Percentiles rank a stretch among this genome's conserved stretches.
These are phyloP conservation scores for Mycena citricolor DNA, from an alignment of 1,284 basidiomycete species.

Conservation along the genomic window DNA sequence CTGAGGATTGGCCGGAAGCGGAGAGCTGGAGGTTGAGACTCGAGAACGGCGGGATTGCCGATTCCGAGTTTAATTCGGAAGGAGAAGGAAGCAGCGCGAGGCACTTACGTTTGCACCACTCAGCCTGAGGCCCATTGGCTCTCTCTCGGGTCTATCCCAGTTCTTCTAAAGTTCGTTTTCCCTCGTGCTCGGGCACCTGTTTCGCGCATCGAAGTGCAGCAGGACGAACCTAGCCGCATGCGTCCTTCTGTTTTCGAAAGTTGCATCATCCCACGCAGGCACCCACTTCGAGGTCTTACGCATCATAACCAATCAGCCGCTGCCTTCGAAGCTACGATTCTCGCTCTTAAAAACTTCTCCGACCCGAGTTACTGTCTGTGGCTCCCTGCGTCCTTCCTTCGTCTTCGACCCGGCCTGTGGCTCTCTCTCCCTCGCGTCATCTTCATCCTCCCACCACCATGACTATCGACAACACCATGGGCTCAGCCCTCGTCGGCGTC, in stretches of 20 bases:
- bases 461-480: slow-evolving; percentile 20
- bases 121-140: background rate
- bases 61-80: no score
- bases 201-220: slow-evolving; percentile 14
- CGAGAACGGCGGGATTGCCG: no score
- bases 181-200: slow-evolving; percentile 1
- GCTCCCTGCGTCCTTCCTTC: background rate
- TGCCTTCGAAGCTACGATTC: slow-evolving; percentile 18
- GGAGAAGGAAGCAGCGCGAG: no score
- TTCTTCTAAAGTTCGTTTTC: background rate
- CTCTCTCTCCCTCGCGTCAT: slow-evolving; percentile 8
- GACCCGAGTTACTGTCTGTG: background rate
- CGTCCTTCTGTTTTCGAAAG: slow-evolving; percentile 4
- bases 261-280: no score
- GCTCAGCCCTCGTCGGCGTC: slow-evolving; percentile 33
- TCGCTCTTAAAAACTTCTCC: slow-evolving; percentile 15
- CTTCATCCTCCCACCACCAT: background rate
- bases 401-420: slow-evolving; percentile 1
- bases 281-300: slow-evolving; percentile 16
- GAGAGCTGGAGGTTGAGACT: no score
- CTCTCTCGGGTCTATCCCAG: background rate
- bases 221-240: slow-evolving; percentile 8
- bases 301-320: slow-evolving; percentile 19
- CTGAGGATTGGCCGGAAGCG: no score
- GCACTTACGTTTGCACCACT: slow-evolving; percentile 1